Conservation (phyloP, 2,329 filamentous ascomycete species). For the Fusarium sublunatum region DNA sequence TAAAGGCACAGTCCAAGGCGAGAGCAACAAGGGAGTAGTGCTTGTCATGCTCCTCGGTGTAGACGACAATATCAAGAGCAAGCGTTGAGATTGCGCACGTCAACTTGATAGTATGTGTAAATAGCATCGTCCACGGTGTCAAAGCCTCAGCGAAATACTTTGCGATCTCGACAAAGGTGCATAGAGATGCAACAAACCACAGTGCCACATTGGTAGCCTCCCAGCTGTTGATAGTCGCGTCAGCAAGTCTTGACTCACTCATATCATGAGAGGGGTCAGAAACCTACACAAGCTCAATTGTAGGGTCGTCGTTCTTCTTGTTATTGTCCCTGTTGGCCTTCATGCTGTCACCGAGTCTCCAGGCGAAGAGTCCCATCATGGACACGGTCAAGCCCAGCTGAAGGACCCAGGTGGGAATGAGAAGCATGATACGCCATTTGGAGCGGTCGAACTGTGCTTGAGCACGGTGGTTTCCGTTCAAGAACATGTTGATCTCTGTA, state of each 20-base stretch:
- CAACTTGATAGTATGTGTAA: slow-evolving; percentile 63
- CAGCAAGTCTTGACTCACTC: not conserved
- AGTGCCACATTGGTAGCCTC: slow-evolving; percentile 64
- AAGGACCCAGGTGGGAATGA: slow-evolving; percentile 63
- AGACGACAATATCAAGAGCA: slow-evolving; percentile 64
- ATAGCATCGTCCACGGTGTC: slow-evolving; percentile 66
- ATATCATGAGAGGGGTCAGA: not conserved
- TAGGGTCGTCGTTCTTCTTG: slow-evolving; percentile 53
- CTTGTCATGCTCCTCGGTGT: slow-evolving; percentile 57
- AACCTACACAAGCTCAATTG: slow-evolving; percentile 64
- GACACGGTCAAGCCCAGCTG: slow-evolving; percentile 60
- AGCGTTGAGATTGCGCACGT: slow-evolving; percentile 60
- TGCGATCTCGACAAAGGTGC: slow-evolving; percentile 61
- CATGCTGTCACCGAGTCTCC: slow-evolving; percentile 62
- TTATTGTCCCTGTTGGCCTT: slow-evolving; percentile 56
- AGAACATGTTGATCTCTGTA: slow-evolving; percentile 16
- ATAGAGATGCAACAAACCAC: slow-evolving; percentile 58
- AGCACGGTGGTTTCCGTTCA: slow-evolving; percentile 59
- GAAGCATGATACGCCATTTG: slow-evolving; percentile 60
- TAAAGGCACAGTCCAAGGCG: slow-evolving; percentile 59
- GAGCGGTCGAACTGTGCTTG: slow-evolving; percentile 65
- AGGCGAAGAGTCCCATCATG: slow-evolving; percentile 64
- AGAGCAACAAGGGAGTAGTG: slow-evolving; percentile 63
- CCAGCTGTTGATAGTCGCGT: slow-evolving; percentile 57
- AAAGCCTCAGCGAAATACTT: slow-evolving; percentile 61